Evolutionary conservation across 2,329 filamentous ascomycete species (phyloP).

Genomic region (Talaromyces sp.): DNA sequence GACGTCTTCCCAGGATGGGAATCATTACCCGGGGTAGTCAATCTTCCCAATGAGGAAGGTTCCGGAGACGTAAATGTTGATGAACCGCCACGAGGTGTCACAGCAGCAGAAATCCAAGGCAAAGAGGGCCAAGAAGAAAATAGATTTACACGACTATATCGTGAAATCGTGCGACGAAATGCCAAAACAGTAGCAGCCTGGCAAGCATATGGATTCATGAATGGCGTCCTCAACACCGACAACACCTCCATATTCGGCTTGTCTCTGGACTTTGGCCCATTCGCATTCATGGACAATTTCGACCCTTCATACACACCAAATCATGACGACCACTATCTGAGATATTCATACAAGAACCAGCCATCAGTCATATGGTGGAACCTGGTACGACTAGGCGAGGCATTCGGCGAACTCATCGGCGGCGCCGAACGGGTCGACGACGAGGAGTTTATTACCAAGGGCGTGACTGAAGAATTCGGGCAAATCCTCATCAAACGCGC

Average conservation of each 20-base stretch:
- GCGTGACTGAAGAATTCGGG: constrained; percentile 66
- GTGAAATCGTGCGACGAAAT: constrained; percentile 81
- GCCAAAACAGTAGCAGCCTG: constrained; percentile 84
- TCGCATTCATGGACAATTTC: constrained; percentile 97
- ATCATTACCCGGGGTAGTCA: constrained; percentile 62
- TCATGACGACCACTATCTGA: constrained; percentile 82
- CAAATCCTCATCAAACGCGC: constrained; percentile 72
- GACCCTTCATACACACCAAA: constrained; percentile 94
- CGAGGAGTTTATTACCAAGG: constrained; percentile 65
- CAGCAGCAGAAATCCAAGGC: constrained; percentile 62
- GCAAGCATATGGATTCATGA: constrained; percentile 99
- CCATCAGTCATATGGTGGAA: constrained; percentile 99
- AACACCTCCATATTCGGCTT: constrained; percentile 90
- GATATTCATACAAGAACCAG: constrained; percentile 92
- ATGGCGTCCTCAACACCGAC: constrained; percentile 95
- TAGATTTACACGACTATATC: constrained; percentile 79
- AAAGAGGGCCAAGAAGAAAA: constrained; percentile 70
- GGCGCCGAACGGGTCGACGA: constrained; percentile 70
- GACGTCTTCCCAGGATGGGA: constrained; percentile 88
- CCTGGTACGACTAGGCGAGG: constrained; percentile 83
- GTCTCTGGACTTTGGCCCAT: constrained; percentile 91
- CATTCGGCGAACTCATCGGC: constrained; percentile 82
- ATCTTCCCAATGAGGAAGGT: constrained; percentile 37
- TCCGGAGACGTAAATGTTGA: constrained; percentile 26
- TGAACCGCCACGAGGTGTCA: constrained; percentile 52